Base-by-base conservation (phyloP, 2,329 filamentous ascomycete species). In the Alternaria viburni region DNA sequence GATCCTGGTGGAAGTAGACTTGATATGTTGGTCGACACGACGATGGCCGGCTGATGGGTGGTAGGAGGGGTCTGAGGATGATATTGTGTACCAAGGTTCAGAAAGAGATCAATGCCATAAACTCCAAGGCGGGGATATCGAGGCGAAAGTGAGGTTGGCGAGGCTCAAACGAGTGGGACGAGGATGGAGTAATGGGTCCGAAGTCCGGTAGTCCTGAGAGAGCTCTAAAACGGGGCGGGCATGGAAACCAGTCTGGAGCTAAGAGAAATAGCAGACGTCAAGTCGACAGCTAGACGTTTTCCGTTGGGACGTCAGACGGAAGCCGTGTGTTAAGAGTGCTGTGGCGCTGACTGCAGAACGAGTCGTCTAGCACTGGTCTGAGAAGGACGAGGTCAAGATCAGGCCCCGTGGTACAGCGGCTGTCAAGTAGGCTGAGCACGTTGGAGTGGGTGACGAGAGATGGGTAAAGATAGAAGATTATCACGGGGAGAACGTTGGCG, bases 281-380 rank as follows among this genome's bases (percentile, higher is more conserved):
- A 66, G 71, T 63, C 45, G 54, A 65, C 54, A 51, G 57, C 64
- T 64, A 65, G 69, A 61, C 63, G 62, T 69, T 60, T 62, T 64
- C 62, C 46, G 65, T 69, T 65, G 64, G 63, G 59, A 64, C 64
- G 67, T 72, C 67, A 72, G 72, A 73, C 64, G 54, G 49, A 47
- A 64, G 54, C 62, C 47, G 68, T 70, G 65, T 62, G 62, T 72
- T 60, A 68, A 65, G 69, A 63, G 43, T 73, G 71, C 70, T 74
- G 65, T 69, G 74, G 62, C 69, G 75, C 69, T 69, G 73, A 69
- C 64, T 62, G 70, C 63, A 67, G 64, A 65, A 63, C 57, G 65
- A 57, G 57, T 65, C 62, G 54, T 54, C 60, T 67, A 66, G 61
- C 66, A 63, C 63, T 68, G 69, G 62, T 62, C 57, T 65, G 63